phyloP scores from a whole-genome alignment of 2,329 filamentous ascomycete genomes.

The Fusarium devonianum region DNA sequence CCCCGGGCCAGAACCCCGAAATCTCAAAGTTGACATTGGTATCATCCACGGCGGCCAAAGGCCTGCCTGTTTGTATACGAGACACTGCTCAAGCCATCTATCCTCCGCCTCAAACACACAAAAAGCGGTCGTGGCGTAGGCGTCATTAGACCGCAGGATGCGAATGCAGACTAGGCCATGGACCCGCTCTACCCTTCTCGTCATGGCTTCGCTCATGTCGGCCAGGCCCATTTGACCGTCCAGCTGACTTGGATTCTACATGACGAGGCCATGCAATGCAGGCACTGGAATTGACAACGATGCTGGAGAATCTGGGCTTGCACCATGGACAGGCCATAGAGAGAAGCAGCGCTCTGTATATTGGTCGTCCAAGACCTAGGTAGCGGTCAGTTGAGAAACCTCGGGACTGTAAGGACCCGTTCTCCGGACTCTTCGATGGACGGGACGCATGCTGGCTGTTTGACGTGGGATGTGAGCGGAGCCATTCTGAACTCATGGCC shows the following conservation, averaged over 20 bases:
- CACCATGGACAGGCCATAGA: neutral
- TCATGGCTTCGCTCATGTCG: conserved; percentile 12
- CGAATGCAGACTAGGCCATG: conserved; percentile 8
- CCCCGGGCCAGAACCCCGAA: too few relatives aligned
- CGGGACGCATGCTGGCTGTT: neutral
- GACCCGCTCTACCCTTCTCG: conserved; percentile 13
- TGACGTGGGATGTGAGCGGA: conserved; percentile 23
- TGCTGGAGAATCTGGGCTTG: neutral
- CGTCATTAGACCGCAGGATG: conserved; percentile 10
- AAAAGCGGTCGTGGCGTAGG: conserved; percentile 26
- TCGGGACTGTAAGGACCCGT: conserved; percentile 25
- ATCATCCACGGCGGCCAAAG: conserved; percentile 19
- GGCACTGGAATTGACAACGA: neutral
- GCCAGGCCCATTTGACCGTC: conserved; percentile 19
- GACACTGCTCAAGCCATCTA: neutral
- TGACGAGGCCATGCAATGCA: conserved; percentile 2
- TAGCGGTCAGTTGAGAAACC: conserved; percentile 31
- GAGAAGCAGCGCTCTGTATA: too few relatives aligned
- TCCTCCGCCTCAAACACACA: conserved; percentile 25
- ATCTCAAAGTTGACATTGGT: neutral
- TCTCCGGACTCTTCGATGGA: conserved; percentile 15
- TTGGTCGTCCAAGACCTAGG: conserved; percentile 3
- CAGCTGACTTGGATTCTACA: conserved; percentile 3
- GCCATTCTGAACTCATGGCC: conserved; percentile 22
- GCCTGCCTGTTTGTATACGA: neutral